A percentile compares a stretch with the other conserved stretches of the same genome.
Conservation (phyloP, 192 early-diverging fungal species). For the Entrophospora sp. region DNA sequence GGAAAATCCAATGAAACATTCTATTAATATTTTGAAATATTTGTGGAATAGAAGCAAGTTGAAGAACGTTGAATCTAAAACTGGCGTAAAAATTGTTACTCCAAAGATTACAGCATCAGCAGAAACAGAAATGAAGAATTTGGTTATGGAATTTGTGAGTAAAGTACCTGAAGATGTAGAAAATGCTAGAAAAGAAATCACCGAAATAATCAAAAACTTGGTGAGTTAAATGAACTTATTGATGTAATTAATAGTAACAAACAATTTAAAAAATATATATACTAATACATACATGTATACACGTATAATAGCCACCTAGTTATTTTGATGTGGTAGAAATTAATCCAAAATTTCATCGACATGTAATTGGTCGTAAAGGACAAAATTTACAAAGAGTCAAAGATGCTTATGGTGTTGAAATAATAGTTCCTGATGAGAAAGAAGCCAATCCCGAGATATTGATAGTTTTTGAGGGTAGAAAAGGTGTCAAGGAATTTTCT, state of each 20-base stretch:
- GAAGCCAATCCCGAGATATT: constrained; percentile 66
- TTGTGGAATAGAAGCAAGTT: constrained; percentile 63
- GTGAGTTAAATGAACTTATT: no score
- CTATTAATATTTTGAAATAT: constrained; percentile 63
- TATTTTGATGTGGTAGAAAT: constrained; percentile 66
- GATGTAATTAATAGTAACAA: no score
- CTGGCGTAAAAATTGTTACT: constrained; percentile 50
- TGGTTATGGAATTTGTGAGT: constrained; percentile 71
- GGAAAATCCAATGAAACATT: constrained; percentile 46
- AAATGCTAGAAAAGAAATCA: constrained; percentile 51
- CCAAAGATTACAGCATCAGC: constrained; percentile 38
- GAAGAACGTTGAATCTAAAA: constrained; percentile 69
- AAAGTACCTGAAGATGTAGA: constrained; percentile 56
- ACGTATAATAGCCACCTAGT: constrained; percentile 37
- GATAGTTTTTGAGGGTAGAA: constrained; percentile 64
- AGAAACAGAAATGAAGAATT: no score
- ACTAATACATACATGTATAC: no score
- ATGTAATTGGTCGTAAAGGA: constrained; percentile 56
- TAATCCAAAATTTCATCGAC: constrained; percentile 66
- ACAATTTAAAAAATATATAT: no score
- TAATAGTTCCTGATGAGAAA: constrained; percentile 66
- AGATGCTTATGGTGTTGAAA: constrained; percentile 55
- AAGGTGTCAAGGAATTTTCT: constrained; percentile 25
- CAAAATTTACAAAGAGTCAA: constrained; percentile 57
- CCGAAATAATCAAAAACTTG: constrained; percentile 45